Conservation (phyloP, 83 land plant genomes). For the Isoetes engelmannii region DNA sequence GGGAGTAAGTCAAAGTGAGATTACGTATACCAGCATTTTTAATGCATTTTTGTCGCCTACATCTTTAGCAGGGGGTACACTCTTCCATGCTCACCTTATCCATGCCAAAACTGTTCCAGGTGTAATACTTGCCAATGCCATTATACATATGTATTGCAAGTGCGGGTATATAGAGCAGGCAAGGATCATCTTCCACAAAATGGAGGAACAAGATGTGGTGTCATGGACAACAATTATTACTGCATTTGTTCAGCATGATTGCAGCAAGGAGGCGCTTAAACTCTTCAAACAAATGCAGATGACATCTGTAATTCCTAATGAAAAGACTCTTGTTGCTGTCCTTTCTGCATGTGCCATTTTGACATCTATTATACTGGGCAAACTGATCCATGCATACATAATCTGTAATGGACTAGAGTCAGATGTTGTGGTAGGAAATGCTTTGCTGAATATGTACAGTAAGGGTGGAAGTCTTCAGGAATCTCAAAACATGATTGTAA, state of each 20-base stretch:
- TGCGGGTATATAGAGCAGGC: neutral
- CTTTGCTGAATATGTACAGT: conserved; percentile 14
- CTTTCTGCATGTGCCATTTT: conserved; percentile 34
- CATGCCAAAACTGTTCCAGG: neutral
- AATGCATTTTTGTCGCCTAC: neutral
- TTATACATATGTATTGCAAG: neutral
- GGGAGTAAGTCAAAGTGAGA: neutral
- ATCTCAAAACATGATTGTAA: too few species aligned
- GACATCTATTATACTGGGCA: conserved; percentile 23
- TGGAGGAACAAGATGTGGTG: neutral
- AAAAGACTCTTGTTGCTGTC: conserved; percentile 21
- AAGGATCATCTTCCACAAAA: neutral
- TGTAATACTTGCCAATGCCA: neutral
- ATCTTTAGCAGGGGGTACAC: neutral
- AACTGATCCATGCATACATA: conserved; percentile 21
- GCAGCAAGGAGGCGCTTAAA: neutral
- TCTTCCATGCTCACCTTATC: neutral
- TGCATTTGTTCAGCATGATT: neutral
- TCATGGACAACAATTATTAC: neutral
- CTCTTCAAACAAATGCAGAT: neutral
- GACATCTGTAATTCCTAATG: conserved; percentile 14
- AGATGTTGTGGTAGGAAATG: conserved; percentile 30
- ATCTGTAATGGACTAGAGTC: conserved; percentile 12
- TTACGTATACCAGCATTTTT: neutral
- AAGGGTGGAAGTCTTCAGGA: conserved; percentile 7